phyloP scores from a whole-genome alignment of 1,139 yeast species.

The Nakaseomyces nivariensis region DNA sequence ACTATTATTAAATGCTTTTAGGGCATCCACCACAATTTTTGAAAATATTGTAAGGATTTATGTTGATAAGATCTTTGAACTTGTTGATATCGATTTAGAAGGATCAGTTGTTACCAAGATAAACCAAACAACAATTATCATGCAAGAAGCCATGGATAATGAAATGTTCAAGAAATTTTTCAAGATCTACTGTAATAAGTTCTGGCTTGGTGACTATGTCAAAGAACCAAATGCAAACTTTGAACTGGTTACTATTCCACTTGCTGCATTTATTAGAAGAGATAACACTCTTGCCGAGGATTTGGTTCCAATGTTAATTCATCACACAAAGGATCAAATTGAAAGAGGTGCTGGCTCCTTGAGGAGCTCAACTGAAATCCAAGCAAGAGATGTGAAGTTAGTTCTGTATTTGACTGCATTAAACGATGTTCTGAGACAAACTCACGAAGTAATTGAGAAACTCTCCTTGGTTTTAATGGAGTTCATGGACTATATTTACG shows the following conservation, averaged over 20 bases:
- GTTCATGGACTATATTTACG: slow-evolving; percentile 44
- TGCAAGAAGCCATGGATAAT: slow-evolving; percentile 63
- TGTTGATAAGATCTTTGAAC: slow-evolving; percentile 48
- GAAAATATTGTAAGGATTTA: slow-evolving; percentile 50
- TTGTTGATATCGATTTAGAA: slow-evolving; percentile 65
- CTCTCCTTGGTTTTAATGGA: slow-evolving; percentile 40
- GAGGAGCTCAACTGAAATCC: slow-evolving; percentile 57
- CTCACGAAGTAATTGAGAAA: slow-evolving; percentile 42
- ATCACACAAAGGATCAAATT: slow-evolving; percentile 53
- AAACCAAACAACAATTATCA: slow-evolving; percentile 56
- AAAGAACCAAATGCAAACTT: slow-evolving; percentile 26
- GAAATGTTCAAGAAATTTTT: slow-evolving; percentile 38
- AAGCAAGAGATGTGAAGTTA: slow-evolving; percentile 72
- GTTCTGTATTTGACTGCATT: slow-evolving; percentile 65
- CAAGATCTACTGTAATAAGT: slow-evolving; percentile 41
- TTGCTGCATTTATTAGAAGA: slow-evolving; percentile 59
- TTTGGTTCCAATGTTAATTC: slow-evolving; percentile 21
- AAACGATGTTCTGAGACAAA: slow-evolving; percentile 63
- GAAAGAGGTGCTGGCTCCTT: slow-evolving; percentile 74
- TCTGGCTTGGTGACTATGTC: slow-evolving; percentile 55
- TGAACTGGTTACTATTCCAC: slow-evolving; percentile 43
- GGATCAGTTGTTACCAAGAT: slow-evolving; percentile 37
- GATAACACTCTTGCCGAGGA: slow-evolving; percentile 34
- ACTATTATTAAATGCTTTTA: slow-evolving; percentile 46
- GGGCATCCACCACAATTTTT: slow-evolving; percentile 68